Evolutionary conservation across 441 rosid genomes (phyloP).

Genomic region (Corymbia citriodora): DNA sequence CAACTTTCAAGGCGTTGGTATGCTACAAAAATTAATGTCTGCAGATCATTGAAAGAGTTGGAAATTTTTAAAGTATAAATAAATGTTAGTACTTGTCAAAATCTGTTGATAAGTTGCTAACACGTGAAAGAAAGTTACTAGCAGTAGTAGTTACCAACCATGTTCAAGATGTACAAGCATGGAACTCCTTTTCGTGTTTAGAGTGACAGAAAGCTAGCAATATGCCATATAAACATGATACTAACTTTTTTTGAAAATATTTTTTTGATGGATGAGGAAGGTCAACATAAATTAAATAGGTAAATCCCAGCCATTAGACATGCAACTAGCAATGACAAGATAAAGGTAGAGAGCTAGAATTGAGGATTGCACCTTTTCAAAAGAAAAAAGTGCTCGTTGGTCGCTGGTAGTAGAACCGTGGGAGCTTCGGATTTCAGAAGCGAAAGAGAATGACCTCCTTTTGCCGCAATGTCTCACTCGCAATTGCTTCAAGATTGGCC

Average conservation of each 20-base stretch:
- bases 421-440: not conserved
- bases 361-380: not conserved
- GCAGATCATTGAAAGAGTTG: too few relatives aligned
- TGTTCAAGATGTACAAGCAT: too few relatives aligned
- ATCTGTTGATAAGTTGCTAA: too few relatives aligned
- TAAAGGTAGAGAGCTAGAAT: too few relatives aligned
- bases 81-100: too few relatives aligned
- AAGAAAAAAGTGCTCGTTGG: not conserved
- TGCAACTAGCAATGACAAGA: not conserved
- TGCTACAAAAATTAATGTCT: too few relatives aligned
- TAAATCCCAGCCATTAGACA: not conserved
- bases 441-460: too few relatives aligned
- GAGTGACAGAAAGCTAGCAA: not conserved
- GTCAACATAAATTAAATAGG: not conserved
- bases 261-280: too few relatives aligned
- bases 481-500: not conserved
- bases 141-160: too few relatives aligned
- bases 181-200: not conserved
- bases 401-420: rapidly evolving
- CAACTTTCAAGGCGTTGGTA: too few relatives aligned
- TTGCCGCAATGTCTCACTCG: not conserved
- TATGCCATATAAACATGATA: not conserved
- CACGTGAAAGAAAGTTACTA: too few relatives aligned
- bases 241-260: not conserved
- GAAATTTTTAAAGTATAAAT: too few relatives aligned